Evolutionary conservation across 2,329 filamentous ascomycete genomes (phyloP), one percentile per base, ranked within the genome.

Genomic region (Cadophora luteo-olivacea): DNA sequence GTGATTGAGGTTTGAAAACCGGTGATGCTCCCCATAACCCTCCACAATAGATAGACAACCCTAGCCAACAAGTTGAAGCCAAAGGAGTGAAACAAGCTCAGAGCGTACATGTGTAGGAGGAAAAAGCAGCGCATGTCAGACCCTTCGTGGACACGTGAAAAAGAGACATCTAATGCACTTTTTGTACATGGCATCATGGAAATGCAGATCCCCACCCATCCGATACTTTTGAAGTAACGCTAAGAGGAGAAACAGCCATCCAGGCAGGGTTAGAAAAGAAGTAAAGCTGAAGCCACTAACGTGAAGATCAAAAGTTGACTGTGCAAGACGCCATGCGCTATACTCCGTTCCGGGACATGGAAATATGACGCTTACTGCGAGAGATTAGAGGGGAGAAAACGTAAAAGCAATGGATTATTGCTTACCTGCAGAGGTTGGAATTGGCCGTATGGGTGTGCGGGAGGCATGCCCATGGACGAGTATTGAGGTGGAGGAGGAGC

Each of bases 401-500:
- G 32, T 64, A 19, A 22, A 24, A 12, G 22, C 9, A 22, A 12
- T 29, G 41, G 48, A 25, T 25, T 62, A 11, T 24, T 22, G 70
- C 73, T 74, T 74, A 77, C 77, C 73, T 79, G 77, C 65, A 79
- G 68, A 66, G 76, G 76, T 69, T 75, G 75, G 66, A 77, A 78
- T 58, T 75, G 72, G n/a, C 75, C 76, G 69, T 78, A 79, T 54
- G 76, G 76, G 58, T 79, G 74, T 36, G 72, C 66, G 45, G 76
- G 76, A 66, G 77, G 76, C 75, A 78, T 78, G 32, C 77, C 77
- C 87, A 91, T 91, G 71, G 86, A 85, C 66, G 89, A 89, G 80
- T 90, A 92, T 78, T 92, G 89, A 48, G 90, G 90, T 75, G 90
- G 91, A 54, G 91, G 90, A 70, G 96, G 96, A 62, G 96, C 96